Conservation (phyloP, 352 stramenopile species). For the Nothophytophthora sp. region DNA sequence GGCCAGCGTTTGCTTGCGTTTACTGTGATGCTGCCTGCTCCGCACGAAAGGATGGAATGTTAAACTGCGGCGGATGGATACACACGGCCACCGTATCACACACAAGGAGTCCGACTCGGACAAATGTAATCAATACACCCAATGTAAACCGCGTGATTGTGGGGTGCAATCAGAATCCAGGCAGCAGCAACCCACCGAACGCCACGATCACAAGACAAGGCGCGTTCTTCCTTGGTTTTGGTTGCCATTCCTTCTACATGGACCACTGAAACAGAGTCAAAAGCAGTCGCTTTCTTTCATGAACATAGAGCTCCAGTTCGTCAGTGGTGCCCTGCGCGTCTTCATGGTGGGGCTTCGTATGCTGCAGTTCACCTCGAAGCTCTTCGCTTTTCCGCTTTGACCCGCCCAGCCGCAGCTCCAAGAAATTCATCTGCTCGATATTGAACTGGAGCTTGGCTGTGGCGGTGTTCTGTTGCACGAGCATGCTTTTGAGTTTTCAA, state of each 20-base stretch:
- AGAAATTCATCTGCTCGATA: conserved; percentile 16
- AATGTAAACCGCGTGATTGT: too few species aligned
- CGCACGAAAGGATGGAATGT: too few species aligned
- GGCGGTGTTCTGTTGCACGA: conserved; percentile 14
- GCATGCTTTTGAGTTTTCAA: conserved; percentile 15
- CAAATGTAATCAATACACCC: too few species aligned
- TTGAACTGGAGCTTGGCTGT: conserved; percentile 22
- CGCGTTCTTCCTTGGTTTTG: neutral
- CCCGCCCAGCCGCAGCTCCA: conserved; percentile 18
- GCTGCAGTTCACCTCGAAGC: conserved; percentile 13
- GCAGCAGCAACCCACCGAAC: too few species aligned
- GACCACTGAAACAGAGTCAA: neutral
- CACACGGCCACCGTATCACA: too few species aligned
- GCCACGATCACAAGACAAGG: too few species aligned
- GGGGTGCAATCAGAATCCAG: too few species aligned
- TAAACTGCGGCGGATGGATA: too few species aligned
- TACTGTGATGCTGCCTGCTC: too few species aligned
- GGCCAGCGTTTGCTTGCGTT: too few species aligned
- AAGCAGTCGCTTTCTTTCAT: conserved; percentile 12
- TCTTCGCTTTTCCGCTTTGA: conserved; percentile 24
- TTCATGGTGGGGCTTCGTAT: neutral
- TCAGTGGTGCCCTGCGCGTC: conserved; percentile 2
- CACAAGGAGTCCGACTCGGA: too few species aligned
- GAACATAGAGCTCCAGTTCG: conserved; percentile 18
- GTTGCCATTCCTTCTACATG: neutral